A percentile compares a stretch with the other conserved stretches of the same genome.
phyloP scores from a whole-genome alignment of 2,329 filamentous ascomycete genomes.

The Colletotrichum theobromicola region DNA sequence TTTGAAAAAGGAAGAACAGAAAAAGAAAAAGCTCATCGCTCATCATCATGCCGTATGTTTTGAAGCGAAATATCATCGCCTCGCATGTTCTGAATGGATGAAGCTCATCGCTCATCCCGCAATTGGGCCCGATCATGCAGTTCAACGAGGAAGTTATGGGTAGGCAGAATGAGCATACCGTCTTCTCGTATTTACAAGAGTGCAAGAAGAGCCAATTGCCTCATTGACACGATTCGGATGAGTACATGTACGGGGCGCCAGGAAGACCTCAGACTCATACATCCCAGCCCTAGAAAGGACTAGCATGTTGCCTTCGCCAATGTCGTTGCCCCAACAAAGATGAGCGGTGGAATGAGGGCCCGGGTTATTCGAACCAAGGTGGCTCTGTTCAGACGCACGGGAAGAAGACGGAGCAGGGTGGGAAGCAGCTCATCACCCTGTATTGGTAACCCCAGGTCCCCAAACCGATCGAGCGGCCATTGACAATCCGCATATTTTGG shows the following conservation, averaged over 20 bases:
- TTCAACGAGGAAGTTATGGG: too few species aligned
- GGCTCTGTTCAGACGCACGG: too few species aligned
- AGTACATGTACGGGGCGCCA: not conserved
- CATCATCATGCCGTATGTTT: too few species aligned
- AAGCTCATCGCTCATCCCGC: not conserved
- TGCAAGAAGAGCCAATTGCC: not conserved
- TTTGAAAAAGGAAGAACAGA: too few species aligned
- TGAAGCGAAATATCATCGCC: too few species aligned
- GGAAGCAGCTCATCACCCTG: not conserved
- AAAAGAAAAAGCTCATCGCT: too few species aligned
- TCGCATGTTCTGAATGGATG: not conserved
- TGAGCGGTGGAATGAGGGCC: not conserved
- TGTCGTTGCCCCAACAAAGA: too few species aligned
- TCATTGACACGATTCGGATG: not conserved
- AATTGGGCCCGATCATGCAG: too few species aligned
- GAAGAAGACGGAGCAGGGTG: not conserved
- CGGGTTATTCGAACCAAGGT: fast-evolving
- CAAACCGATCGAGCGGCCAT: not conserved
- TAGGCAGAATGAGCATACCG: too few species aligned
- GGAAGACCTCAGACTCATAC: not conserved
- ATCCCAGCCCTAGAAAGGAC: not conserved
- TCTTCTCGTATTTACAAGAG: not conserved
- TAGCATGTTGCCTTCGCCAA: not conserved
- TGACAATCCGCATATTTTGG: too few species aligned
- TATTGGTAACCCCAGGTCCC: not conserved